Evolutionary conservation across 768 basidiomycete genomes (phyloP).

Genomic region (Phanerochaete carnosa): DNA sequence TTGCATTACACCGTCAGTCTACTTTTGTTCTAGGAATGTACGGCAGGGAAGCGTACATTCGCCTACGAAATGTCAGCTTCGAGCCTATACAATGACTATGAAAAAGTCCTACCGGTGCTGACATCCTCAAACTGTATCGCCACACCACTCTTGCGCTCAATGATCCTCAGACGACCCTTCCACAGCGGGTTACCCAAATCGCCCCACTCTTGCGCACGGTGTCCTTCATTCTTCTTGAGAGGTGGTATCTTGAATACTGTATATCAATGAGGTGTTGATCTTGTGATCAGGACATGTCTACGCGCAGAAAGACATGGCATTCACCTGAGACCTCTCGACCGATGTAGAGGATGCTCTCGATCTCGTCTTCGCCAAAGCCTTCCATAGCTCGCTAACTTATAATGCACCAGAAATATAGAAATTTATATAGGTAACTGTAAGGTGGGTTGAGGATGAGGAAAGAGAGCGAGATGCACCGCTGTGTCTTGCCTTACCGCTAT

Average conservation of each 20-base stretch:
- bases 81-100: conserved; percentile 5
- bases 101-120: conserved; percentile 57
- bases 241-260: conserved; percentile 91
- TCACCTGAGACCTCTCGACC: conserved; percentile 88
- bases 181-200: conserved; percentile 80
- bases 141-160: conserved; percentile 70
- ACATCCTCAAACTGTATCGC: conserved; percentile 78
- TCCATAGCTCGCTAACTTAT: conserved; percentile 38
- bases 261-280: conserved; percentile 9
- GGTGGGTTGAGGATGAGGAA: background rate
- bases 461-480: background rate
- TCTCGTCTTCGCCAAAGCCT: conserved; percentile 60
- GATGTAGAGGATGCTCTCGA: conserved; percentile 87
- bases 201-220: conserved; percentile 92
- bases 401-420: too few species aligned
- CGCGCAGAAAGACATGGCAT: conserved; percentile 17
- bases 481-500: background rate
- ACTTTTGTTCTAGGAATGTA: background rate
- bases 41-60: conserved; percentile 52
- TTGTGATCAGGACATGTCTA: conserved; percentile 10
- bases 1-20: background rate
- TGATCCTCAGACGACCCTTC: conserved; percentile 87
- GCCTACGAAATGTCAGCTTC: conserved; percentile 35
- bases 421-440: background rate
- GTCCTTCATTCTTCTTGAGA: conserved; percentile 80